These are phyloP conservation scores for Botrytis cinerea DNA, from an alignment of 2,329 filamentous ascomycete species.

Conservation along the genomic window DNA sequence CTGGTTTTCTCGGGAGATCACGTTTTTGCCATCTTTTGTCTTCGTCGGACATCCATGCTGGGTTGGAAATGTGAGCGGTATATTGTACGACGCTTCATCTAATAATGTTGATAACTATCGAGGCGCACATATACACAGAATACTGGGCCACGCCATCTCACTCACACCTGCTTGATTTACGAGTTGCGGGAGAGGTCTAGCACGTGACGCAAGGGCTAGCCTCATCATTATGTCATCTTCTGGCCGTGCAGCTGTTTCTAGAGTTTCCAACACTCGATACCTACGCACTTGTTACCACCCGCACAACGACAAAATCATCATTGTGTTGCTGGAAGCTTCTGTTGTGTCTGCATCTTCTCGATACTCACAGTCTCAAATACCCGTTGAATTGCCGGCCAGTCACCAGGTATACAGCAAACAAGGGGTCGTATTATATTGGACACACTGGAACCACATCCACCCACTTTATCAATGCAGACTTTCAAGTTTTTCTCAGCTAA, in stretches of 20 bases:
- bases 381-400: neutral
- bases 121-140: neutral
- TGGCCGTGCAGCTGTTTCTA: neutral
- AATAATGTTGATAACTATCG: neutral
- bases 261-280: neutral
- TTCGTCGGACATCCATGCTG: neutral
- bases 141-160: neutral
- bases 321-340: neutral
- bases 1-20: neutral
- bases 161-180: neutral
- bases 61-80: neutral
- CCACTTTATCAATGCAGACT: constrained; percentile 14
- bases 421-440: neutral
- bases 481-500: constrained; percentile 16
- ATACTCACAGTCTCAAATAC: neutral
- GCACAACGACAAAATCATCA: neutral
- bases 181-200: neutral
- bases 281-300: neutral
- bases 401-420: neutral
- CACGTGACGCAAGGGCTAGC: neutral
- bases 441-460: neutral
- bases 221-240: neutral
- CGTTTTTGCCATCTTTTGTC: neutral
- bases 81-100: neutral
- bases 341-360: neutral